Evolutionary conservation across 2,329 filamentous ascomycete species (phyloP).

Genomic region (Fusarium graminum): DNA sequence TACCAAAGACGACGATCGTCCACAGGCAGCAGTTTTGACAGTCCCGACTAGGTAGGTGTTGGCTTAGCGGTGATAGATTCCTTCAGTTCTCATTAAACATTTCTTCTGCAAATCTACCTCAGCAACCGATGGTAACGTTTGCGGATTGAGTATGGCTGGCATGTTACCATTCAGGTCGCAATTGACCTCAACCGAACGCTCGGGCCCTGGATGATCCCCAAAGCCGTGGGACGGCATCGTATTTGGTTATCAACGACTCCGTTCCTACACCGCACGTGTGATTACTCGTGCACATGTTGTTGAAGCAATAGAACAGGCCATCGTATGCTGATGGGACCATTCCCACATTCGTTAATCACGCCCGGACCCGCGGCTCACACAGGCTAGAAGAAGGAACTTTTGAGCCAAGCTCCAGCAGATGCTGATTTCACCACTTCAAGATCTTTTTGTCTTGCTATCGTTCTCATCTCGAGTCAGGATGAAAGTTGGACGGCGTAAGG

Average conservation of each 20-base stretch:
- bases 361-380: slow-evolving; percentile 37
- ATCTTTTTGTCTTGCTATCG: slow-evolving; percentile 15
- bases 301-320: slow-evolving; percentile 17
- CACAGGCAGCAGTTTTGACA: slow-evolving; percentile 22
- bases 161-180: slow-evolving; percentile 32
- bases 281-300: slow-evolving; percentile 9
- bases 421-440: slow-evolving; percentile 31
- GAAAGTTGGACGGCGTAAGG: slow-evolving; percentile 6
- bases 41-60: slow-evolving; percentile 6
- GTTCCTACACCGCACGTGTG: slow-evolving; percentile 33
- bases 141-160: slow-evolving; percentile 18
- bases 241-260: slow-evolving; percentile 6
- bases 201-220: slow-evolving; percentile 27
- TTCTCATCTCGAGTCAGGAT: slow-evolving; percentile 33
- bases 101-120: slow-evolving; percentile 23
- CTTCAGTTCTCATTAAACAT: slow-evolving; percentile 23
- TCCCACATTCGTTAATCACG: slow-evolving; percentile 30
- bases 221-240: slow-evolving; percentile 19
- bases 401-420: slow-evolving; percentile 39
- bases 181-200: slow-evolving; percentile 32
- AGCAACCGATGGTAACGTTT: slow-evolving; percentile 35
- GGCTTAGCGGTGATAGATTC: slow-evolving; percentile 18
- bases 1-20: slow-evolving; percentile 33
- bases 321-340: slow-evolving; percentile 22
- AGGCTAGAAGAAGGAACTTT: slow-evolving; percentile 40